Percentiles rank a stretch among this genome's conserved stretches.
Conservation (phyloP, 495 filamentous ascomycete genomes). For the Trypethelium eluteriae region DNA sequence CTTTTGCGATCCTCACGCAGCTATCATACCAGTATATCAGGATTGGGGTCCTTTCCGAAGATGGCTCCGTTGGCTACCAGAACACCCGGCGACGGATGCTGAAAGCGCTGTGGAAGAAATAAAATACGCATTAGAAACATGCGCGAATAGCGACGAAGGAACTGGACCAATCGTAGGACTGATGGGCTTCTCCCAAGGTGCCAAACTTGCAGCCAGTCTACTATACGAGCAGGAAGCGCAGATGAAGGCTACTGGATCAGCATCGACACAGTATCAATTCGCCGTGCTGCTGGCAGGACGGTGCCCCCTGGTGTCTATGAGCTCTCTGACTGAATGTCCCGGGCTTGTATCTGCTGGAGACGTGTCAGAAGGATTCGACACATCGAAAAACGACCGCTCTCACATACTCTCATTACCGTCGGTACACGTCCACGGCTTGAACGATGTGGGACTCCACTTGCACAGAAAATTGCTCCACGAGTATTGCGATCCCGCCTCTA, state of each 20-base stretch:
- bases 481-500: constrained; percentile 43
- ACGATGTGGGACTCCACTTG: constrained; percentile 46
- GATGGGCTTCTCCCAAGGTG: constrained; percentile 52
- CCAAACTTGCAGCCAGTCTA: constrained; percentile 49
- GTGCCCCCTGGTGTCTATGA: constrained; percentile 46
- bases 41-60: constrained; percentile 50
- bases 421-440: constrained; percentile 55
- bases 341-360: constrained; percentile 30
- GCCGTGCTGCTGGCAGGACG: constrained; percentile 50
- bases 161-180: constrained; percentile 50
- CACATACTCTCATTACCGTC: constrained; percentile 46
- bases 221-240: constrained; percentile 36
- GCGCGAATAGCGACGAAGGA: constrained; percentile 37
- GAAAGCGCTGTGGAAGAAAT: constrained; percentile 36
- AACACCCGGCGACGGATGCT: constrained; percentile 40
- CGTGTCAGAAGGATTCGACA: constrained; percentile 35
- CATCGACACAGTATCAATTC: constrained; percentile 32
- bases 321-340: constrained; percentile 28
- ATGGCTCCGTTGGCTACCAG: constrained; percentile 50
- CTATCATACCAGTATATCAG: constrained; percentile 48
- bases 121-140: constrained; percentile 30
- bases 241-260: constrained; percentile 28
- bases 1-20: constrained; percentile 42
- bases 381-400: constrained; percentile 28
- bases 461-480: constrained; percentile 44